These are phyloP conservation scores for Tripidium arundinaceum DNA, from an alignment of 202 grass and related monocot species.

Conservation along the genomic window DNA sequence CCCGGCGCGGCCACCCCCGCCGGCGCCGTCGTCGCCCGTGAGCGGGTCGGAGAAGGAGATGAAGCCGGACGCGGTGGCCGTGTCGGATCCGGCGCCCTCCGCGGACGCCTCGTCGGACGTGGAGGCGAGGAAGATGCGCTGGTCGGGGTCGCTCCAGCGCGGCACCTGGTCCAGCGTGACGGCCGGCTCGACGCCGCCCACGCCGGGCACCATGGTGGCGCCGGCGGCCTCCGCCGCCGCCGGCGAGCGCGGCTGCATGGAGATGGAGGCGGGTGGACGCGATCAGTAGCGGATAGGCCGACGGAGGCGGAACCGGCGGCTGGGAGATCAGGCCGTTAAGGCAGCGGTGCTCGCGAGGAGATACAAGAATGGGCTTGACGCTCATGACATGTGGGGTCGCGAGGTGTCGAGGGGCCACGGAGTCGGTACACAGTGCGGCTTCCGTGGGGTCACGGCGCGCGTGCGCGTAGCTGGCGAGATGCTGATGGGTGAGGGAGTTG, in stretches of 20 bases:
- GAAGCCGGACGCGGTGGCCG: slow-evolving; percentile 5
- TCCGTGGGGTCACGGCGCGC: neutral
- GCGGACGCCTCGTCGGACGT: neutral
- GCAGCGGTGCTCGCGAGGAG: neutral
- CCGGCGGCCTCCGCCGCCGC: neutral
- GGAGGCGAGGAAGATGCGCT: slow-evolving; percentile 24
- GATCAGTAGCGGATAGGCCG: neutral
- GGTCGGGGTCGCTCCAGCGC: slow-evolving; percentile 84
- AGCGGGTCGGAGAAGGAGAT: slow-evolving; percentile 58
- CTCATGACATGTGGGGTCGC: neutral
- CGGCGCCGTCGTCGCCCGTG: slow-evolving; percentile 33
- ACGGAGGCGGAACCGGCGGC: neutral
- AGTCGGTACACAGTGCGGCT: neutral
- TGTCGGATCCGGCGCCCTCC: slow-evolving; percentile 10
- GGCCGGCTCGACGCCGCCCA: slow-evolving; percentile 56
- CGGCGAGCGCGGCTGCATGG: slow-evolving; percentile 38
- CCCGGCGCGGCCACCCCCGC: neutral
- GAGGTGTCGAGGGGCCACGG: accelerated
- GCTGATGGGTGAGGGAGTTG: neutral
- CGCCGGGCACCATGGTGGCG: slow-evolving; percentile 24
- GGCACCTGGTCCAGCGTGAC: slow-evolving; percentile 85
- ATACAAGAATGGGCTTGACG: neutral
- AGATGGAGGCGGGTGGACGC: neutral
- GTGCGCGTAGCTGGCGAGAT: neutral
- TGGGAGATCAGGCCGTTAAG: slow-evolving; percentile 35